Conservation (phyloP, 2,329 filamentous ascomycete genomes). For the Fusarium succisae region DNA sequence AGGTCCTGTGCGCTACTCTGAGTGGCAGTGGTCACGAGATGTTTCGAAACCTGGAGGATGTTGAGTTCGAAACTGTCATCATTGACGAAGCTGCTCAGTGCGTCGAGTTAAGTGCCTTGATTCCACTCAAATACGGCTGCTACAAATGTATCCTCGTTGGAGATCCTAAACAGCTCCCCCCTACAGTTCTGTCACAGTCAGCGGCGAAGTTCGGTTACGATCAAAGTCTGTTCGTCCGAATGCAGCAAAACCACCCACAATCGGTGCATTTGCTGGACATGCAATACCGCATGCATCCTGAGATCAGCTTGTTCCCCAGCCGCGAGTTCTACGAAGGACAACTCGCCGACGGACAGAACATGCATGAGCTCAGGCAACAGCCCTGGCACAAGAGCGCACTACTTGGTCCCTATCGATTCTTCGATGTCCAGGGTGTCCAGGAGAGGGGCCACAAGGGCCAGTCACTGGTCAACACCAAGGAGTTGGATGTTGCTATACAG, state of each 20-base stretch:
- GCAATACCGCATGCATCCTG: constrained; percentile 99
- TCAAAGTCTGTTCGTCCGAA: constrained; percentile 96
- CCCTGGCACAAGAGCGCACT: constrained; percentile 87
- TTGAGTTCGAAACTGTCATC: constrained; percentile 98
- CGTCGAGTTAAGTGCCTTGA: constrained; percentile 94
- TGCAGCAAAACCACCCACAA: constrained; percentile 90
- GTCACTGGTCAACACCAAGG: constrained; percentile 88
- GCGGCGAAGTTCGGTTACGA: constrained; percentile 94
- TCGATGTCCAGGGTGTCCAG: constrained; percentile 91
- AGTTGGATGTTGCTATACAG: constrained; percentile 85
- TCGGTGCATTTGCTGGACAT: constrained; percentile 95
- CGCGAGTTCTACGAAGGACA: constrained; percentile 90
- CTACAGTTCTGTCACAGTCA: constrained; percentile 93
- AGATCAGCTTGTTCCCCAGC: constrained; percentile 92
- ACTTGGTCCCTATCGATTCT: constrained; percentile 94
- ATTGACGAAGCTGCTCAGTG: constrained; percentile 99
- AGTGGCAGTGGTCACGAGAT: constrained; percentile 97
- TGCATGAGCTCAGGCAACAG: constrained; percentile 77
- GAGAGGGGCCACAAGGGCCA: constrained; percentile 82
- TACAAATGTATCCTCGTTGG: constrained; percentile 97
- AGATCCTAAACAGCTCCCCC: constrained; percentile 96
- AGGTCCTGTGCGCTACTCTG: constrained; percentile 93
- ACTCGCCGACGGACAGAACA: constrained; percentile 84
- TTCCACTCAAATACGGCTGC: constrained; percentile 96
- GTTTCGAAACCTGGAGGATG: constrained; percentile 90